Base-by-base conservation (phyloP, 768 basidiomycete species). In the Amanita muscaria region DNA sequence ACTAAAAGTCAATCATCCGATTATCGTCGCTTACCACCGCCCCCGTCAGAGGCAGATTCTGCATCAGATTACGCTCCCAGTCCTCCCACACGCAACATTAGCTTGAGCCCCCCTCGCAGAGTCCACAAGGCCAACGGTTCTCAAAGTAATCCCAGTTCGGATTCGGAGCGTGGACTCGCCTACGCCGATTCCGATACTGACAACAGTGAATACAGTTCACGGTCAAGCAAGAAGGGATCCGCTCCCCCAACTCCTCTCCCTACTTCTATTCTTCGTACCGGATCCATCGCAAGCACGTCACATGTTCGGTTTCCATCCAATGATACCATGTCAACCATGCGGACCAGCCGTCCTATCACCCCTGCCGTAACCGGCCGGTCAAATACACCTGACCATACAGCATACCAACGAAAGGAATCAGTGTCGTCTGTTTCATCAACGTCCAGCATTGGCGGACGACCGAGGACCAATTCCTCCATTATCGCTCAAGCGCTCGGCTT, bases 151-250 rank as follows among this genome's bases (percentile, higher is more conserved):
- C 64, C 69, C 23, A 61, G 61, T 22, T 69, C 70, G 2, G 68
- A 56, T 14, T 72, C 70, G 3, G 73, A 76, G 46, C 67, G 66
- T 21, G 70, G 72, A 12, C 61, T 76, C 16, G 74, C 74, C 2
- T 77, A 77, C 49, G 73, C 71, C 3, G 66, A 72, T 43, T 69
- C 69, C 14, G 72, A 72, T 36, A 64, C 65, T 16, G 61, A 64
- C 16, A 59, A 56, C 16, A 61, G 60, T 15, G 59, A 58, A 18
- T 51, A 56, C 21, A 54, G 22, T 5, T 41, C 38, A 44, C 40
- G 14, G 33, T 36, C 50, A 42, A 36, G 44, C 47, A 46, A 46
- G 44, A 46, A 55, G 44, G 46, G 52, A 34, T 61, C 58, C 44
- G 40, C 53, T 33, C 41, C 54, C 23, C n/a, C n/a, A n/a, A n/a